A percentile compares a stretch with the other conserved stretches of the same genome.
Conservation (phyloP, 768 basidiomycete species). For the Lactarius sp. region DNA sequence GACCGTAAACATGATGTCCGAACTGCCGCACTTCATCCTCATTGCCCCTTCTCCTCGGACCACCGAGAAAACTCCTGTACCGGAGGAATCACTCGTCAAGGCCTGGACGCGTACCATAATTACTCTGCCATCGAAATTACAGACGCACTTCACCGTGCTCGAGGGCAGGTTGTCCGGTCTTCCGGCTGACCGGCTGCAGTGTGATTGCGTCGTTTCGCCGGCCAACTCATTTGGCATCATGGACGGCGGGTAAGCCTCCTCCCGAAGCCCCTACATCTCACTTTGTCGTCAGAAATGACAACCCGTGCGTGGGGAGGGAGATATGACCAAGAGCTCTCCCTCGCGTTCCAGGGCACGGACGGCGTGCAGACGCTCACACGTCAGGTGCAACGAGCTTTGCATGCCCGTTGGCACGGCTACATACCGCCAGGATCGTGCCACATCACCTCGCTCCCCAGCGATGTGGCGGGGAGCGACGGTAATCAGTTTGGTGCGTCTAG, state of each 20-base stretch:
- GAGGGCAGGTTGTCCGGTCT: constrained; percentile 11
- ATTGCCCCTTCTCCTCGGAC: constrained; percentile 9
- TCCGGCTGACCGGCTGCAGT: not conserved
- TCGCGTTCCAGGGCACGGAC: constrained; percentile 2
- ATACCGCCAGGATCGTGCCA: constrained; percentile 19
- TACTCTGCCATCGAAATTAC: constrained; percentile 3
- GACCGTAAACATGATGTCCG: not conserved
- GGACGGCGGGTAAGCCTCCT: constrained; percentile 19
- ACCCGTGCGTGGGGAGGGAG: not conserved
- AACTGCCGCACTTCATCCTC: constrained; percentile 12
- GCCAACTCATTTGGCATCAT: constrained; percentile 23
- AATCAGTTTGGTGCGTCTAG: constrained; percentile 24
- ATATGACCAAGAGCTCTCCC: constrained; percentile 21
- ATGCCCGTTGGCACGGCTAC: constrained; percentile 5
- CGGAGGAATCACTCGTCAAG: not conserved
- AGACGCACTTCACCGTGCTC: constrained; percentile 18
- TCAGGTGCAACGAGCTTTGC: constrained; percentile 13
- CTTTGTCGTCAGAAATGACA: not conserved
- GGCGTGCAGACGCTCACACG: constrained; percentile 8
- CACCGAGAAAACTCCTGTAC: not conserved
- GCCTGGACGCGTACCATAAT: constrained; percentile 5
- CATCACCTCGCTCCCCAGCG: constrained; percentile 7
- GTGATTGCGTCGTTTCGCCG: constrained; percentile 24
- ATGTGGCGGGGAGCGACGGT: not conserved
- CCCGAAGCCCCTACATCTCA: not conserved